Percentiles rank a stretch among this genome's conserved stretches.
Conservation (phyloP, 169 alveolate species). For the Plasmodium knowlesi region DNA sequence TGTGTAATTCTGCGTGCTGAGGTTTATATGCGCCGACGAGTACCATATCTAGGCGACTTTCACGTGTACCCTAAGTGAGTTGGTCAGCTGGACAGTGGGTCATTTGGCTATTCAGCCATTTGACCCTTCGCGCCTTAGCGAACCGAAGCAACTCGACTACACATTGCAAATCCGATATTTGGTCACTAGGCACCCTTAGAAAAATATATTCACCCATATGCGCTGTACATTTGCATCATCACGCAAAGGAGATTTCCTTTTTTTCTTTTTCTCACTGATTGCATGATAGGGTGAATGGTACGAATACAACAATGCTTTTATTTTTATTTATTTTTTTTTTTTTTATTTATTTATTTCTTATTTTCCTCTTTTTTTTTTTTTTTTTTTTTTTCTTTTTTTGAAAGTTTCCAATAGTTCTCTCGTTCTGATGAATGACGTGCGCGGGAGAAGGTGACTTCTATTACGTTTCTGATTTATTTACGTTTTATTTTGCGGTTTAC, state of each 20-base stretch:
- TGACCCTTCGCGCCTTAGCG: neutral
- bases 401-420: neutral
- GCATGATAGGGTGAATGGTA: too few relatives aligned
- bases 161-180: neutral
- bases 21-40: neutral
- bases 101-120: neutral
- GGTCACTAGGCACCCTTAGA: neutral
- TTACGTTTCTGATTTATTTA: neutral
- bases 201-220: neutral
- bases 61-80: neutral
- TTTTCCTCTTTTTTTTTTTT: too few relatives aligned
- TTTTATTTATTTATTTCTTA: too few relatives aligned
- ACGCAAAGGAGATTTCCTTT: neutral
- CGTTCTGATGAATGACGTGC: neutral
- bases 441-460: neutral
- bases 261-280: too few relatives aligned
- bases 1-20: neutral
- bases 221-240: neutral
- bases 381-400: neutral
- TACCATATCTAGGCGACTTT: neutral
- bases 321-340: too few relatives aligned
- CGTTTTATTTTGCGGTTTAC: neutral
- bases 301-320: too few relatives aligned
- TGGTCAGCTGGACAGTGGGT: neutral
- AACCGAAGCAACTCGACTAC: neutral